Base-by-base conservation (phyloP, 1,139 yeast species). In the Taphrina confusa region DNA sequence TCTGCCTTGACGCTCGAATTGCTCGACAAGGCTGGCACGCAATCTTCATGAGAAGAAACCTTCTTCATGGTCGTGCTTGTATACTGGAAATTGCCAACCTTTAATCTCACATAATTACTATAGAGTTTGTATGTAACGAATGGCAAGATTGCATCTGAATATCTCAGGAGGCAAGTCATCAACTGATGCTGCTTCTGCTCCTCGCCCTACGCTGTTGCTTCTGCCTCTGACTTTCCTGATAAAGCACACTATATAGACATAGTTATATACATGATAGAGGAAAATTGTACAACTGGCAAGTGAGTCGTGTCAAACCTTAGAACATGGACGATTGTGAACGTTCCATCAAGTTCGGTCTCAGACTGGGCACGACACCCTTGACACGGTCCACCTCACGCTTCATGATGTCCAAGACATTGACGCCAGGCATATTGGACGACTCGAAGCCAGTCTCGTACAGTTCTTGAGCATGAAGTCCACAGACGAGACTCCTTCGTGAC, bases 1-100 rank as follows among this genome's bases (percentile, higher is more conserved):
- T 84, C 94, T 61, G 90, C 94, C 0, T 74, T 89, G 64, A 87
- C 83, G 57, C 74, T 89, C 61, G 84, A 81, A 66, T 72, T 87
- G 25, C 83, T 82, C 72, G 84, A 82, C 59, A 51, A 68, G 60
- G 82, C 72, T 16, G 82, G 80, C 31, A 16, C 23, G 12, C 37
- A 18, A 11, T n/a, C n/a, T n/a, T n/a, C n/a, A n/a, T n/a, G n/a
- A n/a, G n/a, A n/a, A n/a, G n/a, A n/a, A n/a, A n/a, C n/a, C n/a
- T n/a, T n/a, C n/a, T n/a, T n/a, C n/a, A n/a, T n/a, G n/a, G n/a
- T n/a, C n/a, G n/a, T n/a, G n/a, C n/a, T n/a, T n/a, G n/a, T n/a
- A n/a, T n/a, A n/a, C n/a, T n/a, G n/a, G n/a, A n/a, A n/a, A n/a
- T n/a, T n/a, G n/a, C n/a, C n/a, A n/a, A n/a, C n/a, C n/a, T n/a